A percentile compares a stretch with the other conserved stretches of the same genome.
phyloP scores from a whole-genome alignment of 306 rosid genomes.

The Vigna radiata region DNA sequence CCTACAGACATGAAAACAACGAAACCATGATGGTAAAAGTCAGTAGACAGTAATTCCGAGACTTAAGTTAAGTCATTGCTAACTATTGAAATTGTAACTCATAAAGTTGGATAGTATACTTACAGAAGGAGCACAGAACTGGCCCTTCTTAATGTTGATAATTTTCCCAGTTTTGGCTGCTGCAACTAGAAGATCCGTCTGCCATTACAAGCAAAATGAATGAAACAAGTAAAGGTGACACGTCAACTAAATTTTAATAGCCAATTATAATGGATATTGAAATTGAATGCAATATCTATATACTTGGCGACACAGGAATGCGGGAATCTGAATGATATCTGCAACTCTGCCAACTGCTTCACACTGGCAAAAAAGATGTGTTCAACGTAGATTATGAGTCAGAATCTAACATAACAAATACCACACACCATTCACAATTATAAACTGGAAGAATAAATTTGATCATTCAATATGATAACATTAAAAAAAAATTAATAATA shows the following conservation, averaged over 20 bases:
- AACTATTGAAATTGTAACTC: conserved; percentile 30
- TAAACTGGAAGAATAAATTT: conserved; percentile 16
- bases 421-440: neutral
- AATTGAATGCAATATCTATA: conserved; percentile 19
- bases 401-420: conserved; percentile 28
- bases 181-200: conserved; percentile 97
- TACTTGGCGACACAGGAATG: conserved; percentile 95
- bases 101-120: conserved; percentile 51
- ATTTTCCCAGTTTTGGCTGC: conserved; percentile 97
- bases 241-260: conserved; percentile 7
- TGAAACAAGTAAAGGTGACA: conserved; percentile 41
- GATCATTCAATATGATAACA: conserved; percentile 22
- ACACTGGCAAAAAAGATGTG: conserved; percentile 61
- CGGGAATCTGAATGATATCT: conserved; percentile 96
- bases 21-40: conserved; percentile 22
- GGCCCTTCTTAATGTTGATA: conserved; percentile 93
- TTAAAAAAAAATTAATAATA: conserved; percentile 19
- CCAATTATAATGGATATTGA: conserved; percentile 18
- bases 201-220: conserved; percentile 54
- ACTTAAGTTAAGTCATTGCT: conserved; percentile 4
- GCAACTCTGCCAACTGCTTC: conserved; percentile 95
- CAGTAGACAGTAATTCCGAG: conserved; percentile 1
- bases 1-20: conserved; percentile 57
- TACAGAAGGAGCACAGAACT: conserved; percentile 97
- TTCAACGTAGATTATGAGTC: conserved; percentile 29